Base-by-base conservation (phyloP, 257 asterid species). In the Thymus mandschuricus region DNA sequence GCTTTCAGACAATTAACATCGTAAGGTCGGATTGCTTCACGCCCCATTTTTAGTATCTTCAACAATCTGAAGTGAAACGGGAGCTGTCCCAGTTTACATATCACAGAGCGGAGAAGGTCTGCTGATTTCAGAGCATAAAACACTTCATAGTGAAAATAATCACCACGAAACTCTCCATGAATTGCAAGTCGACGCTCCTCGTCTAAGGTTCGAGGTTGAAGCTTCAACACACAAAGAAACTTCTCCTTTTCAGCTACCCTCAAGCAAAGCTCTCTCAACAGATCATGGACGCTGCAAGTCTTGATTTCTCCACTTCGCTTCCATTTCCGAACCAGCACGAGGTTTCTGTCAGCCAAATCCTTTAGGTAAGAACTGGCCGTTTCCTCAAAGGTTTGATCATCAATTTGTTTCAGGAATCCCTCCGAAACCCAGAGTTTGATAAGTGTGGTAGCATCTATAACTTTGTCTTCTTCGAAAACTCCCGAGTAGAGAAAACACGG, bases 401-500 rank as follows among this genome's bases (percentile, higher is more conserved):
- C 29, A 28, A 27, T 55, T 28, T 6, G 60, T 28, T 55, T 55
- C 6, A 55, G 38, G 9, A 55, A 55, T 28, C 60, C 38, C 60
- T 55, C 60, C 10, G 60, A 13, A 3, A 55, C 60, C 60, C 60
- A 55, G 10, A 28, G 38, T 8, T 55, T 55, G n/a, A 55, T 1
- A 9, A 55, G 60, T 8, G 38, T 28, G 2, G 35, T 2, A 55
- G 38, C 60, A 55, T 28, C 38, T 8, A 55, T 28, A 28, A 6
- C 38, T 8, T 28, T 3, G 60, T 55, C 60, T 55, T 55, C 60
- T 3, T 4, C 34, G 1, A 54, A 55, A 10, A 9, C 29, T 3
- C 60, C 60, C 60, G 6, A 9, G 6, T 55, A 55, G 7, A 55
- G 60, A 55, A 55, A 55, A 55, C 60, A 55, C 28, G 60, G 60